Evolutionary conservation across 768 basidiomycete species (phyloP).

Genomic region (Tylopilus cervinicoccineus): DNA sequence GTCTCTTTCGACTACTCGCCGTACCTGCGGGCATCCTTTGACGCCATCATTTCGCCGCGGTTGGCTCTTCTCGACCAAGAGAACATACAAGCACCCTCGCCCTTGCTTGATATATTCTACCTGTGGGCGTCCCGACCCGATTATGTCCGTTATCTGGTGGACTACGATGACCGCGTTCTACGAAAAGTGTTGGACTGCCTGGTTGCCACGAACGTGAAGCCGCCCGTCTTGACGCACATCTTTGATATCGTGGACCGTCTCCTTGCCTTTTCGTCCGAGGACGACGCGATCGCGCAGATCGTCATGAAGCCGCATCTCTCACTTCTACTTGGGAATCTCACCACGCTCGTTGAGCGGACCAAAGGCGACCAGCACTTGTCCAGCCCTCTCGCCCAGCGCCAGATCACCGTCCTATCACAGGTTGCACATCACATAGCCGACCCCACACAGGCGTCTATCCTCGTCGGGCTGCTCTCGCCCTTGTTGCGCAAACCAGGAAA

Average conservation of each 20-base stretch:
- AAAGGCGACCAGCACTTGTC: conserved; percentile 48
- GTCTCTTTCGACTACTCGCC: conserved; percentile 70
- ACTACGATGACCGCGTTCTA: conserved; percentile 63
- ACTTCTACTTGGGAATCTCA: conserved; percentile 66
- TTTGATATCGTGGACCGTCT: conserved; percentile 84
- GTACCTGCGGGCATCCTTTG: conserved; percentile 65
- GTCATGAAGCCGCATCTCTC: conserved; percentile 71
- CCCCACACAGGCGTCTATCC: conserved; percentile 63
- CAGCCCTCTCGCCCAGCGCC: conserved; percentile 71
- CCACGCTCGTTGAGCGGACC: conserved; percentile 60
- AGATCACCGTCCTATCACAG: conserved; percentile 75
- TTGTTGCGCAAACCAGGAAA: conserved; percentile 75
- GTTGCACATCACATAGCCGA: conserved; percentile 74
- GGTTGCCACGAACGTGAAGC: conserved; percentile 80
- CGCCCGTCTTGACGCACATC: conserved; percentile 71
- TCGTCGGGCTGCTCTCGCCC: conserved; percentile 72
- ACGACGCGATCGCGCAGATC: conserved; percentile 43
- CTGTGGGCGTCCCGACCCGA: conserved; percentile 63
- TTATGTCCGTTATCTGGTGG: conserved; percentile 60
- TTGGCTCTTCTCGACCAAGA: conserved; percentile 70
- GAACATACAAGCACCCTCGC: conserved; percentile 89
- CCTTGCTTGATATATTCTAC: conserved; percentile 80
- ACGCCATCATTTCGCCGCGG: conserved; percentile 77
- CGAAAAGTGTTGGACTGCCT: conserved; percentile 82
- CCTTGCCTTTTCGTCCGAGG: conserved; percentile 49